phyloP scores from a whole-genome alignment of 1,139 yeast species.

The Sugiyamaella neomexicana region DNA sequence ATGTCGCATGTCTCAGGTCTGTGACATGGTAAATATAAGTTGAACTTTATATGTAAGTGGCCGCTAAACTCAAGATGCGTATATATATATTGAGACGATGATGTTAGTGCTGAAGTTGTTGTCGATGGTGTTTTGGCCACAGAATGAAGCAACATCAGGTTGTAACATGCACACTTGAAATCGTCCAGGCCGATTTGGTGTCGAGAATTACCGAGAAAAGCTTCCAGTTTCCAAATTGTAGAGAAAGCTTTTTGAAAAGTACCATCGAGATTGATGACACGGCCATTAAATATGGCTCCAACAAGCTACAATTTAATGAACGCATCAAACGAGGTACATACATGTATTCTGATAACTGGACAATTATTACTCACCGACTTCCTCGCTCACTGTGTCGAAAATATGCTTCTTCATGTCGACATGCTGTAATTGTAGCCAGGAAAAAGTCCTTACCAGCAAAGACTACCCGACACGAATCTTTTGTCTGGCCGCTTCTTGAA shows the following conservation, averaged over 20 bases:
- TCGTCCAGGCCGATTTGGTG: conserved; percentile 18
- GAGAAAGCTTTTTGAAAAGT: conserved; percentile 7
- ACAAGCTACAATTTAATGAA: not conserved
- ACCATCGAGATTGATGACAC: conserved; percentile 8
- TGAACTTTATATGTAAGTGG: too few relatives aligned
- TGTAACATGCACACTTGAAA: conserved; percentile 15
- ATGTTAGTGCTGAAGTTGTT: not conserved
- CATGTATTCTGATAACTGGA: conserved; percentile 11
- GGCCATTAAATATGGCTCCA: conserved; percentile 9
- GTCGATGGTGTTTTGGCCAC: not conserved
- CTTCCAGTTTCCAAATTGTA: not conserved
- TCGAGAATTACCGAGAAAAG: conserved; percentile 11
- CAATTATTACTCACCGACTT: conserved; percentile 17
- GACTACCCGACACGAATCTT: not conserved
- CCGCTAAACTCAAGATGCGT: too few relatives aligned
- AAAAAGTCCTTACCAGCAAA: not conserved
- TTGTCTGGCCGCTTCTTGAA: conserved; percentile 5
- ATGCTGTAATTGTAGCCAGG: conserved; percentile 14
- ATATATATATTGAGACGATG: too few relatives aligned
- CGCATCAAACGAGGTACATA: conserved; percentile 1
- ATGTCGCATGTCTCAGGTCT: not conserved
- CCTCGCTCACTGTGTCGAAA: conserved; percentile 10
- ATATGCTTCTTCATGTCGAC: conserved; percentile 10
- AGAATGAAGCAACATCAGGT: conserved; percentile 16
- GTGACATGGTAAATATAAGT: too few relatives aligned